phyloP scores from a whole-genome alignment of 495 filamentous ascomycete species.

The Terfezia claveryi region DNA sequence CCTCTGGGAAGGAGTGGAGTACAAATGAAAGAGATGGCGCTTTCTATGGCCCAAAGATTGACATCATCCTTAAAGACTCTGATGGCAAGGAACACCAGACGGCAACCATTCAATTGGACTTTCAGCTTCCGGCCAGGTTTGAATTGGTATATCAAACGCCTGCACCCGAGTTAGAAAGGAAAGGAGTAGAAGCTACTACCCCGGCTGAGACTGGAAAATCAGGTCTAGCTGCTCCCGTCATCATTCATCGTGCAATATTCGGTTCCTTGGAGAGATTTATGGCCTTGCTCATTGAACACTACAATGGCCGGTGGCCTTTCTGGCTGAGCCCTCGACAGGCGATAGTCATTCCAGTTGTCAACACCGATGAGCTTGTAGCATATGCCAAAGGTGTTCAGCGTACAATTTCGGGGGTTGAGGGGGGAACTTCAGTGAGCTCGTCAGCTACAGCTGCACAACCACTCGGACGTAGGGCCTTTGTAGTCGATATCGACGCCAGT shows the following conservation, averaged over 20 bases:
- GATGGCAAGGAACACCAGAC: slow-evolving; percentile 81
- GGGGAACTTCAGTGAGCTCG: neutral
- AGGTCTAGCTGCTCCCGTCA: slow-evolving; percentile 39
- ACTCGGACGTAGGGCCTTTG: slow-evolving; percentile 30
- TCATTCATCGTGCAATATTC: slow-evolving; percentile 74
- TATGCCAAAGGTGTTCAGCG: slow-evolving; percentile 31
- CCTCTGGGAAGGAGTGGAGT: slow-evolving; percentile 42
- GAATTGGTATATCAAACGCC: slow-evolving; percentile 53
- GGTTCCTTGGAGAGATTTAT: slow-evolving; percentile 74
- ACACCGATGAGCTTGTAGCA: slow-evolving; percentile 29
- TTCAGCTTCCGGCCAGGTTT: slow-evolving; percentile 76
- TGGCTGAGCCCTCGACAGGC: slow-evolving; percentile 75
- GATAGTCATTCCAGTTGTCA: slow-evolving; percentile 54
- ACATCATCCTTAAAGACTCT: slow-evolving; percentile 61
- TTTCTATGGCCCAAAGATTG: slow-evolving; percentile 92
- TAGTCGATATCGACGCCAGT: slow-evolving; percentile 51
- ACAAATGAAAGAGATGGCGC: slow-evolving; percentile 68
- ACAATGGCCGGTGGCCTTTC: slow-evolving; percentile 66
- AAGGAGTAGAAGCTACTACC: slow-evolving; percentile 27
- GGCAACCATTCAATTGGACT: slow-evolving; percentile 81
- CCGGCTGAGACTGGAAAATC: slow-evolving; percentile 23
- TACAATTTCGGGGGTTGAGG: slow-evolving; percentile 23
- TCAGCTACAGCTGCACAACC: slow-evolving; percentile 22
- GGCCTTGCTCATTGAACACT: slow-evolving; percentile 69
- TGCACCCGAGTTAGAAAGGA: slow-evolving; percentile 44